phyloP scores from a whole-genome alignment of 345 rosid species.

The Citrus mangshanensis region DNA sequence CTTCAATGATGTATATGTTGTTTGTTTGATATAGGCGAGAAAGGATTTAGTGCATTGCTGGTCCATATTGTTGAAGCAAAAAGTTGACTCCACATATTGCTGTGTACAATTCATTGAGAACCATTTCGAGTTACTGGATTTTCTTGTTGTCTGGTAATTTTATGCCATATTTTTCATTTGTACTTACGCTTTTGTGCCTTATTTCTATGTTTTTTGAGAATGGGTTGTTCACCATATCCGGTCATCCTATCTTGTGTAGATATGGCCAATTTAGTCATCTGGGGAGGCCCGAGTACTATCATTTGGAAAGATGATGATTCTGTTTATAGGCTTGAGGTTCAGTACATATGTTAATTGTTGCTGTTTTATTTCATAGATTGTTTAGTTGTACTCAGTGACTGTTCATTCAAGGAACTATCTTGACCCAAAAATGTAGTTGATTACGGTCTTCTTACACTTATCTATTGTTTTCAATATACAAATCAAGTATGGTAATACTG shows the following conservation, averaged over 20 bases:
- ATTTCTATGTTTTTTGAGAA: background rate
- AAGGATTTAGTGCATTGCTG: slow-evolving; percentile 91
- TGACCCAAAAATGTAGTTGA: background rate
- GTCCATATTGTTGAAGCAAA: slow-evolving; percentile 84
- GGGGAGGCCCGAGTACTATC: background rate
- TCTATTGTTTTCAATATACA: background rate
- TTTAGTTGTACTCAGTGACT: background rate
- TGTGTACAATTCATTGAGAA: slow-evolving; percentile 80
- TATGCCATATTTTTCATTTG: background rate
- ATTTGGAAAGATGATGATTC: background rate
- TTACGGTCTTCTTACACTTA: background rate
- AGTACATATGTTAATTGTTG: background rate
- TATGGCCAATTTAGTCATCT: background rate
- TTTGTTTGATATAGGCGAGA: slow-evolving; percentile 55
- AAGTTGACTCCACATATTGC: slow-evolving; percentile 62
- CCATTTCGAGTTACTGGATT: slow-evolving; percentile 81
- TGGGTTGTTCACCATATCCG: background rate
- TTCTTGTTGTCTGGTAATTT: slow-evolving; percentile 69
- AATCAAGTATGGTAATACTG: background rate
- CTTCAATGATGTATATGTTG: background rate
- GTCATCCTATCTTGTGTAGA: background rate
- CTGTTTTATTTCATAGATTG: background rate
- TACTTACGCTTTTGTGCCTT: slow-evolving; percentile 3
- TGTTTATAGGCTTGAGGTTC: background rate
- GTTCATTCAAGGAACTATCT: background rate